Evolutionary conservation across 164 flowering plant genomes (phyloP).

Genomic region (Annona squamosa): DNA sequence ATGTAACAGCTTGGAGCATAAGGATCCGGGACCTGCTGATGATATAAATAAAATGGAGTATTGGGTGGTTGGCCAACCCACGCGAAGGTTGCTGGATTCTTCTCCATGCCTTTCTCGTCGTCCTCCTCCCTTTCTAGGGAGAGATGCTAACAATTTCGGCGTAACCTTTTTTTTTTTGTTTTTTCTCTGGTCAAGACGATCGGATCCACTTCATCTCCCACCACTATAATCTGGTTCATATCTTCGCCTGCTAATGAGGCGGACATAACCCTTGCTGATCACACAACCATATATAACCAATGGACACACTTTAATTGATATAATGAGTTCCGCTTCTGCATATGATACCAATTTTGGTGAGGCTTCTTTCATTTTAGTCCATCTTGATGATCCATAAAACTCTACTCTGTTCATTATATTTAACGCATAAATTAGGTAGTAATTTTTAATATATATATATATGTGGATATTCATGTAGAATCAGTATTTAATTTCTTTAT

Average conservation of each 20-base stretch:
- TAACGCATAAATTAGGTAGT: background rate
- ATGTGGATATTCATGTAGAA: background rate
- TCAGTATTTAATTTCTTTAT: too few species aligned
- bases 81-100: too few species aligned
- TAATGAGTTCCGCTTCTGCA: background rate
- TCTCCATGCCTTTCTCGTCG: too few species aligned
- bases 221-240: constrained; percentile 20
- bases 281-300: background rate
- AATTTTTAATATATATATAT: background rate
- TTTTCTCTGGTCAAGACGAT: constrained; percentile 11
- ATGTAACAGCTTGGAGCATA: too few species aligned
- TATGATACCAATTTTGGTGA: background rate
- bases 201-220: constrained; percentile 32
- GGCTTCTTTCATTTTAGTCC: background rate
- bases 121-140: background rate
- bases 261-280: constrained; percentile 14
- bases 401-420: background rate
- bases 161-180: constrained; percentile 20
- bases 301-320: background rate
- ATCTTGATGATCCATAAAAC: background rate
- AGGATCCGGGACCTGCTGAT: too few species aligned
- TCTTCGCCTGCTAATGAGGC: constrained; percentile 19
- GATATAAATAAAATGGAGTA: too few species aligned
- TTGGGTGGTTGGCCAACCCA: too few species aligned
- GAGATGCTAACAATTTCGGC: constrained; percentile 18